Base-by-base conservation (phyloP, 257 asterid species). In the Solanum sparsipilum region DNA sequence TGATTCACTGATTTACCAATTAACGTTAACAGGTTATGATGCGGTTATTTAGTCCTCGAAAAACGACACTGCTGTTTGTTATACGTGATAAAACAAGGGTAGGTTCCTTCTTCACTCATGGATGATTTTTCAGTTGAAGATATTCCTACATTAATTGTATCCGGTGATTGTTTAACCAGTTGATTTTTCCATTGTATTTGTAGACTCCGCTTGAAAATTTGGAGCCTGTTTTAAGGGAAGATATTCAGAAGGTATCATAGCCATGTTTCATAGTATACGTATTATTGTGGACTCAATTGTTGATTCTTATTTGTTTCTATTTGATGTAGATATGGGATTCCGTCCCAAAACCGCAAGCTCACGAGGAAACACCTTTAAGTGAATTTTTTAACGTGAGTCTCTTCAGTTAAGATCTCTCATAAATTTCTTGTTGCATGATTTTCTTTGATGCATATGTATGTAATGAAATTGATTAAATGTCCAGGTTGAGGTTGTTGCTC, bases 1-100 rank as follows among this genome's bases (percentile, higher is more conserved):
- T 9, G 67, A 25, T n/a, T n/a, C 7, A 38, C 36, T 60, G 35
- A 1, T 85, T 36, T 6, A 85, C 39, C 46, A 34, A 15, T 63
- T 44, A 67, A 25, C 25, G 5, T 85, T 63, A 79, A 74, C 94
- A 97, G 99, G 99, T 93, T 87, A 94, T 97, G 99, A 93, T 95
- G 98, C 93, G 98, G 88, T 92, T 95, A 86, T 94, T 94, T 89
- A 95, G 97, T 90, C 98, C 98, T 13, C 98, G 98, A 39, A 96
- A 94, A 91, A 93, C 98, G 75, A 95, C 99, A 58, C 88, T 96
- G 91, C 88, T 96, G 96, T 96, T 96, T 92, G 98, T 96, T 87
- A 93, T 96, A 90, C 99, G 99, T 83, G 99, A 96, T 88, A 94
- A 95, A 92, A 94, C 98, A 67, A 93, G 94, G 95, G 99, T 95